Conservation (phyloP, 371 early-diverging fungal genomes). For the Batrachochytrium dendrobatidis region DNA sequence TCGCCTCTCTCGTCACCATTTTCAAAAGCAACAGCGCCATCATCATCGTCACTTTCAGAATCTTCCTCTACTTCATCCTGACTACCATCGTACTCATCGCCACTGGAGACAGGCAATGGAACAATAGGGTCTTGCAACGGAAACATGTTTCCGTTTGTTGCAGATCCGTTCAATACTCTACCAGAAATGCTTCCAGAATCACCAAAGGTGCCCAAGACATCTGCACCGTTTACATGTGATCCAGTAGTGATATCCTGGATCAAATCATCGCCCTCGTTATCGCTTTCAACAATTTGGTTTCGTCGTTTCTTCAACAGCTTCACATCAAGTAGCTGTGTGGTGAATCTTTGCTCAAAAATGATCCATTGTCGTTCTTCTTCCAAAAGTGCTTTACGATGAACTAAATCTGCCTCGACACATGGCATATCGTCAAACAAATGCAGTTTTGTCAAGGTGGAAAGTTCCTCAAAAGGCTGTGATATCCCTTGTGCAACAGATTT, state of each 20-base stretch:
- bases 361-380: background rate
- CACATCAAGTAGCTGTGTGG: conserved; percentile 35
- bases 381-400: background rate
- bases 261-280: conserved; percentile 42
- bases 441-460: background rate
- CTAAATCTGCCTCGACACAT: background rate
- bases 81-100: conserved; percentile 20
- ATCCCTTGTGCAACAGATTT: background rate
- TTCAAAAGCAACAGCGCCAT: background rate
- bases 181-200: too few species aligned
- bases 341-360: background rate
- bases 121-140: conserved; percentile 28
- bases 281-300: conserved; percentile 7
- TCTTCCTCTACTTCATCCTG: conserved; percentile 55
- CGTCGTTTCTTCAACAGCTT: conserved; percentile 30
- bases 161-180: conserved; percentile 2
- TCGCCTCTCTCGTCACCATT: too few species aligned
- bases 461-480: background rate
- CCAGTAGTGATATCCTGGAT: conserved; percentile 24
- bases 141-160: background rate
- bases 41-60: conserved; percentile 15
- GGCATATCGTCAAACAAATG: too few species aligned
- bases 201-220: too few species aligned
- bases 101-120: conserved; percentile 44
- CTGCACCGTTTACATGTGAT: too few species aligned